Percentiles rank a stretch among this genome's conserved stretches.
These are phyloP conservation scores for Alternaria arbusti DNA, from an alignment of 2,329 filamentous ascomycete genomes.

Conservation along the genomic window DNA sequence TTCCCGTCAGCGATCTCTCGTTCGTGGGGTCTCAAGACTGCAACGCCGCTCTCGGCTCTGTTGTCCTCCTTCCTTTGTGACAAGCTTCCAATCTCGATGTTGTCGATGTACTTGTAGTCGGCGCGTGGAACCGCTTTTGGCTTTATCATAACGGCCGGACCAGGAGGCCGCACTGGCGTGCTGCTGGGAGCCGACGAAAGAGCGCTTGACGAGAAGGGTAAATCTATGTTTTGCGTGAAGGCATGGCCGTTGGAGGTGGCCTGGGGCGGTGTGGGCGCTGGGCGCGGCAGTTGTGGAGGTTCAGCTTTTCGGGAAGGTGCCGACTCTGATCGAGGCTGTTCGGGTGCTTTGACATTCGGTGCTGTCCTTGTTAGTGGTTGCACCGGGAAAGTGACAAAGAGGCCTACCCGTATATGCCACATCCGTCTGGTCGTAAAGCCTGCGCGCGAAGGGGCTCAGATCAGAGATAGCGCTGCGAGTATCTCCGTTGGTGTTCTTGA, in stretches of 20 bases:
- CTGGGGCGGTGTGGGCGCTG: slow-evolving; percentile 15
- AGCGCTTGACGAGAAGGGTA: slow-evolving; percentile 21
- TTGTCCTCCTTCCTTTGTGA: slow-evolving; percentile 61
- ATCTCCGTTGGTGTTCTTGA: slow-evolving; percentile 26
- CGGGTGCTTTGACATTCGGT: slow-evolving; percentile 13
- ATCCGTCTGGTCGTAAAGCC: slow-evolving; percentile 56
- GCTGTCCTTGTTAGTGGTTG: slow-evolving; percentile 28
- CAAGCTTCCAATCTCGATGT: slow-evolving; percentile 34
- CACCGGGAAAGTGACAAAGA: neutral
- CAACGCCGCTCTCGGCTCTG: slow-evolving; percentile 62
- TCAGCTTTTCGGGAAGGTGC: slow-evolving; percentile 17
- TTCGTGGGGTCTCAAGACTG: slow-evolving; percentile 74
- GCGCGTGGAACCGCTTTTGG: slow-evolving; percentile 49
- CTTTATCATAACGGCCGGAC: slow-evolving; percentile 58
- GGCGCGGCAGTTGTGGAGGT: slow-evolving; percentile 15
- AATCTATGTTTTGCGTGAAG: slow-evolving; percentile 19
- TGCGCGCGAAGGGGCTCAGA: slow-evolving; percentile 61
- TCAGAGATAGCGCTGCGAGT: slow-evolving; percentile 21
- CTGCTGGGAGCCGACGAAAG: slow-evolving; percentile 20
- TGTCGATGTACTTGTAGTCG: slow-evolving; percentile 50
- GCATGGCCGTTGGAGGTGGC: slow-evolving; percentile 17
- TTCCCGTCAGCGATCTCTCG: slow-evolving; percentile 80
- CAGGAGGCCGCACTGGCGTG: slow-evolving; percentile 28
- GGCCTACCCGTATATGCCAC: slow-evolving; percentile 45
- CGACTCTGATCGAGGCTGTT: slow-evolving; percentile 15